phyloP scores from a whole-genome alignment of 345 rosid species.

The Eucalyptus curtisii region DNA sequence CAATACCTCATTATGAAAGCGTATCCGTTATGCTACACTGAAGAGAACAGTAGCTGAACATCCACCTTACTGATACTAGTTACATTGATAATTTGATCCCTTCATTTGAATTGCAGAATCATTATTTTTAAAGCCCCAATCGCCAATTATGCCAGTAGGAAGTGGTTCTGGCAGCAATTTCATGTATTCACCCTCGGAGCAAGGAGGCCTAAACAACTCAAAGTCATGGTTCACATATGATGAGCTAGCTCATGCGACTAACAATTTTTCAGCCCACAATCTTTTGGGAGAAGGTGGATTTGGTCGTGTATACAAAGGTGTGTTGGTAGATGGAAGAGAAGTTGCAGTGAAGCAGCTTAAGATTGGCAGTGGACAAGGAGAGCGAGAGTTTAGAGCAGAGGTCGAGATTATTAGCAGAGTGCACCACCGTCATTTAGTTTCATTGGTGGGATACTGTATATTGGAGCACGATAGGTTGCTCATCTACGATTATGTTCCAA shows the following conservation, averaged over 20 bases:
- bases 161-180: constrained; percentile 43
- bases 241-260: constrained; percentile 64
- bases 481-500: constrained; percentile 79
- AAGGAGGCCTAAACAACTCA: constrained; percentile 61
- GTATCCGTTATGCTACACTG: not conserved
- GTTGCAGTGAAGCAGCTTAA: constrained; percentile 94
- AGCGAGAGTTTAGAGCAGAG: constrained; percentile 94
- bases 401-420: constrained; percentile 93
- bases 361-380: constrained; percentile 95
- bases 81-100: not conserved
- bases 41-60: not conserved
- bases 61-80: not conserved
- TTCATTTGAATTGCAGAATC: not conserved
- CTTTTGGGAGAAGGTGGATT: constrained; percentile 98
- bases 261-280: constrained; percentile 60
- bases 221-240: constrained; percentile 85
- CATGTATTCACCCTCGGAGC: constrained; percentile 51
- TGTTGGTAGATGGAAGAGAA: constrained; percentile 67
- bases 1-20: not conserved
- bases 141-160: constrained; percentile 34
- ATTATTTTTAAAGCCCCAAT: constrained; percentile 4
- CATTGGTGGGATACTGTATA: constrained; percentile 91
- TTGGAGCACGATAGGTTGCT: constrained; percentile 79
- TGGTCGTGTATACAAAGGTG: constrained; percentile 95
- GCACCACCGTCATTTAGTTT: constrained; percentile 98